phyloP scores from a whole-genome alignment of 345 rosid species.

The Anacardium occidentale region DNA sequence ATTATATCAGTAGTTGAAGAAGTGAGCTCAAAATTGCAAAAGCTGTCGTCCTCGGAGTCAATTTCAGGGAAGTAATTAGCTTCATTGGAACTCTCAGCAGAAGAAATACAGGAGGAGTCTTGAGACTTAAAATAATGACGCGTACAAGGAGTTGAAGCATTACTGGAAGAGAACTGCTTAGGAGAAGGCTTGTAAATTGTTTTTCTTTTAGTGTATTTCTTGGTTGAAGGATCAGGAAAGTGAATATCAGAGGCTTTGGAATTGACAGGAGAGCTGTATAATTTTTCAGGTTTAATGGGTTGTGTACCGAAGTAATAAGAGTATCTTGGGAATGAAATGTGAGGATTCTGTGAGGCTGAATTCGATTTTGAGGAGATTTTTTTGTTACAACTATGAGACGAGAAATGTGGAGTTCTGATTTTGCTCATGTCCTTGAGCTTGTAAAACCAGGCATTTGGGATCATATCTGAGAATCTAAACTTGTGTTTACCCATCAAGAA shows the following conservation, averaged over 20 bases:
- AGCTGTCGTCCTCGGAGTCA: slow-evolving; percentile 33
- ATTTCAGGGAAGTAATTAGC: slow-evolving; percentile 22
- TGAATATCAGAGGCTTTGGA: slow-evolving; percentile 25
- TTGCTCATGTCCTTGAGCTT: slow-evolving; percentile 64
- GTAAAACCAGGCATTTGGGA: slow-evolving; percentile 79
- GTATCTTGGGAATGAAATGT: slow-evolving; percentile 36
- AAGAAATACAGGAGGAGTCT: slow-evolving; percentile 23
- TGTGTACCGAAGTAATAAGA: slow-evolving; percentile 38
- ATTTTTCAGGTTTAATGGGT: slow-evolving; percentile 14
- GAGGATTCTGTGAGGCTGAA: slow-evolving; percentile 34
- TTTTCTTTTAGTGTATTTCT: slow-evolving; percentile 41
- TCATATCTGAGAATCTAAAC: slow-evolving; percentile 61
- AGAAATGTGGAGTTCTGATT: slow-evolving; percentile 16
- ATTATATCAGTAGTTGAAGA: slow-evolving; percentile 43
- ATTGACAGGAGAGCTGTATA: slow-evolving; percentile 18
- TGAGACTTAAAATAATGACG: slow-evolving; percentile 20
- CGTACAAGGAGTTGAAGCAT: slow-evolving; percentile 24
- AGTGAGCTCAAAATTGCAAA: slow-evolving; percentile 28
- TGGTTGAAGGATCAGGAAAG: slow-evolving; percentile 40
- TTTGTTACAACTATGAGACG: slow-evolving; percentile 9
- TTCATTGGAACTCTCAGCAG: slow-evolving; percentile 35
- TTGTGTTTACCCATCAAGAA: slow-evolving; percentile 55
- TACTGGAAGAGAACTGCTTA: slow-evolving; percentile 28
- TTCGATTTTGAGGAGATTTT: slow-evolving; percentile 23
- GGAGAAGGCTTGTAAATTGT: slow-evolving; percentile 57